Evolutionary conservation across 192 early-diverging fungal species (phyloP), one percentile per base, ranked within the genome.

Genomic region (Podila minutissima): DNA sequence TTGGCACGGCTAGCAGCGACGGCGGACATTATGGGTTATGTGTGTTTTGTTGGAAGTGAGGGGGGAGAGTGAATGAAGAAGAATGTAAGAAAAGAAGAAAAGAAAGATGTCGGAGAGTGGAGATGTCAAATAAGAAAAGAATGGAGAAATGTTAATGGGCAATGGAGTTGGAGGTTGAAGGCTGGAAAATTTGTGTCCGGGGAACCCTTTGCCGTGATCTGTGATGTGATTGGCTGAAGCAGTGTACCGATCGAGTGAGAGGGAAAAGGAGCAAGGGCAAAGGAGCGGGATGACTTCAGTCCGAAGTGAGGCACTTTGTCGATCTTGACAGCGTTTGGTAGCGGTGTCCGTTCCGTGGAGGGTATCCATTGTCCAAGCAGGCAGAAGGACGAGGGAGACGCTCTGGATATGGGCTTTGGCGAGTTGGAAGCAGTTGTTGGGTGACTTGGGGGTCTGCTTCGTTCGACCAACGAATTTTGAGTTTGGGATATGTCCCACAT

Each of bases 1-100:
- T 35, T 37, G 31, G 59, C 68, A 48, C 68, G 68, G 68, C 49
- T 70, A 22, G 59, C 59, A 31, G 68, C 68, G 50, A 62, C 46
- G 31, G 68, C 59, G n/a, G 68, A 70, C 68, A 70, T 70, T 33
- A 22, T 62, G 33, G 28, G 51, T 37, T 35, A 7, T 26, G 35
- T 6, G 37, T 55, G n/a, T 55, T 19, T 22, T n/a, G 53, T 6
- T 35, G 49, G 7, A 29, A 29, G 37, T 12, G 33, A 22, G 41
- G 17, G 46, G 46, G 57, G 57, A 59, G n/a, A 35, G 64, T 29
- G 72, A 61, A 46, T 13, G 41, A 9, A 24, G 33, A 38, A 32
- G n/a, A 50, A 71, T 29, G 31, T 32, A 24, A 33, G 59, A 31
- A 13, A 31, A 12, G 53, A 55, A 26, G 53, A 26, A 11, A 17